Conservation (phyloP, 108 stramenopile species). For the Fragilariopsis cylindrus region DNA sequence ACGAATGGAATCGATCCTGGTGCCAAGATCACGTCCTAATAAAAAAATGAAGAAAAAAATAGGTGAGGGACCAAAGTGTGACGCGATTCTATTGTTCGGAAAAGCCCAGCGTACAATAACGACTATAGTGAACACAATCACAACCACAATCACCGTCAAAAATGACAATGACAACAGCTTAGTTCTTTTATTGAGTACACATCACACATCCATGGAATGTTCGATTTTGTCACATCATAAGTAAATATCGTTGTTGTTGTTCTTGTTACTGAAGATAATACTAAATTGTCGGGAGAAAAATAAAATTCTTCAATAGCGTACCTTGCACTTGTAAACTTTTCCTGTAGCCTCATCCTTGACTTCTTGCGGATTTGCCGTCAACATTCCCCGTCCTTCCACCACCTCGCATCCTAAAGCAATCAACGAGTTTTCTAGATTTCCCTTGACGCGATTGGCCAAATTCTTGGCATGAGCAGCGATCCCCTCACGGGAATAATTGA, state of each 20-base stretch:
- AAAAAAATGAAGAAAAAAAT: background rate
- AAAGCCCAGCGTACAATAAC: too few species aligned
- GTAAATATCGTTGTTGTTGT: background rate
- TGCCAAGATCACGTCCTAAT: constrained; percentile 94
- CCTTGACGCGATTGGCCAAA: constrained; percentile 91
- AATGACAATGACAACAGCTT: too few species aligned
- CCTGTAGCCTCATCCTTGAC: constrained; percentile 83
- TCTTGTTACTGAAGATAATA: too few species aligned
- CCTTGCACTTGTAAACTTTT: constrained; percentile 89
- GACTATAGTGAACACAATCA: too few species aligned
- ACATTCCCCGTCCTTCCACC: constrained; percentile 77
- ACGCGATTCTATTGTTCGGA: too few species aligned
- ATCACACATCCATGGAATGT: background rate
- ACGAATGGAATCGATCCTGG: constrained; percentile 98
- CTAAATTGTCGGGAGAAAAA: background rate
- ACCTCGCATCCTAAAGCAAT: constrained; percentile 89
- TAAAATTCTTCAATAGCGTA: constrained; percentile 26
- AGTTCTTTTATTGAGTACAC: too few species aligned
- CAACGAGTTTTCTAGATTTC: constrained; percentile 89
- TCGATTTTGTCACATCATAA: background rate
- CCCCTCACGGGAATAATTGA: constrained; percentile 85
- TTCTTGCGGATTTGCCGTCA: constrained; percentile 86
- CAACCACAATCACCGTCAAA: too few species aligned
- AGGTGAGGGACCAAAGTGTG: too few species aligned
- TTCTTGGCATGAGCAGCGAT: constrained; percentile 96